Evolutionary conservation across 805 yeast genomes (phyloP).

Genomic region (Ogataea salicorniae): DNA sequence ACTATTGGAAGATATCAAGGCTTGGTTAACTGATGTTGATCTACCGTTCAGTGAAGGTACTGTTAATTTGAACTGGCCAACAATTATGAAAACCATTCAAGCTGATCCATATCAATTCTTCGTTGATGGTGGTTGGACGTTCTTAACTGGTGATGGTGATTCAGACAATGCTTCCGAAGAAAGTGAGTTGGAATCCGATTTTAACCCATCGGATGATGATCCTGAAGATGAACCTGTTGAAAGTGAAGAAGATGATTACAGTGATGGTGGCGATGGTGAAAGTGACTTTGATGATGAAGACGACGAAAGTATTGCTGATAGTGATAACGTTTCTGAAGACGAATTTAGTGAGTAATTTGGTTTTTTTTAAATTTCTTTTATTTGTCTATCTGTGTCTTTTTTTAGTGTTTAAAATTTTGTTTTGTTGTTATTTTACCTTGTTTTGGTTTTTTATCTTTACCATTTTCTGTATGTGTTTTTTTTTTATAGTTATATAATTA

Average conservation of each 20-base stretch:
- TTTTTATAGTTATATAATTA: no score
- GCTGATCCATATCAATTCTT: conserved; percentile 94
- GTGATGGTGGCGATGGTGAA: conserved; percentile 22
- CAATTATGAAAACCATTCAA: conserved; percentile 89
- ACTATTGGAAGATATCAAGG: conserved; percentile 83
- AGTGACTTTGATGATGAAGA: conserved; percentile 22
- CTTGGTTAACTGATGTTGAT: conserved; percentile 97
- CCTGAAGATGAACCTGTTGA: conserved; percentile 49
- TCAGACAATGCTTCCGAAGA: conserved; percentile 64
- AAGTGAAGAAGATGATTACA: conserved; percentile 25
- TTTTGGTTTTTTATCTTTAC: neutral
- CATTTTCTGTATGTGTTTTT: neutral
- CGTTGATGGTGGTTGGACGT: conserved; percentile 93
- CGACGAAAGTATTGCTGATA: conserved; percentile 22
- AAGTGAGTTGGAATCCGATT: conserved; percentile 60
- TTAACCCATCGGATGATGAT: conserved; percentile 60
- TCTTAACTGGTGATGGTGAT: conserved; percentile 84
- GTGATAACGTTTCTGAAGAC: conserved; percentile 27
- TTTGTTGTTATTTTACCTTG: neutral
- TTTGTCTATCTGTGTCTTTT: neutral
- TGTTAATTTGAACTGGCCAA: conserved; percentile 91
- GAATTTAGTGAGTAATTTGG: conserved; percentile 26
- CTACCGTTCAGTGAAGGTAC: conserved; percentile 93
- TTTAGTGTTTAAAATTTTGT: conserved; percentile 1
- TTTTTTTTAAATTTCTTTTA: neutral